Evolutionary conservation across 441 rosid species (phyloP).

Genomic region (Viola pubescens): DNA sequence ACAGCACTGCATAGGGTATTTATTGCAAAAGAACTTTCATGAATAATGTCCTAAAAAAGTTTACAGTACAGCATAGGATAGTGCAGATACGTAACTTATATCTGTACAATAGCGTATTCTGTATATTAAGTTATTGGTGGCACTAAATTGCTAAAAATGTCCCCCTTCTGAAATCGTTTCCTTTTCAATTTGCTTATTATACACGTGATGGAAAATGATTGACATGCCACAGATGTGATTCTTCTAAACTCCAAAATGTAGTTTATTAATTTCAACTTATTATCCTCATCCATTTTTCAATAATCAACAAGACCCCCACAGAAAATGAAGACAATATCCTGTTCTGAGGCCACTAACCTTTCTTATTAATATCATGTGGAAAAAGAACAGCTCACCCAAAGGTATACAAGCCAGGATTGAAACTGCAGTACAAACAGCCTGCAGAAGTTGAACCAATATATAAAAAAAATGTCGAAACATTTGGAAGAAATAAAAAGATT

Average conservation of each 20-base stretch:
- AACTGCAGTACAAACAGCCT: slow-evolving; percentile 73
- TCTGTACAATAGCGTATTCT: no score
- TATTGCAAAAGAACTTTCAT: no score
- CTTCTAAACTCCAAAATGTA: background rate
- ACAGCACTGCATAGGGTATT: no score
- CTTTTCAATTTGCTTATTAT: no score
- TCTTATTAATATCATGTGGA: slow-evolving; percentile 80
- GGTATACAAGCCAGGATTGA: slow-evolving; percentile 78
- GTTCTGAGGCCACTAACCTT: slow-evolving; percentile 42
- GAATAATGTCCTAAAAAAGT: no score
- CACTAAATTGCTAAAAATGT: no score
- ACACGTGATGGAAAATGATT: no score
- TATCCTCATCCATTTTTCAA: background rate
- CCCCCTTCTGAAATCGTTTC: no score
- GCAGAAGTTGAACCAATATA: slow-evolving; percentile 22
- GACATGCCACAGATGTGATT: background rate
- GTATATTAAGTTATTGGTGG: no score
- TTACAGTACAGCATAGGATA: no score
- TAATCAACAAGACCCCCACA: background rate
- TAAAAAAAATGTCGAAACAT: slow-evolving; percentile 6
- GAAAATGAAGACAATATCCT: slow-evolving; percentile 11
- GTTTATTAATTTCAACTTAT: background rate
- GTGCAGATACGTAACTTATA: no score
- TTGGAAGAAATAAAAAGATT: slow-evolving; percentile 6
- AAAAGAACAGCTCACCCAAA: slow-evolving; percentile 82